phyloP scores from a whole-genome alignment of 495 filamentous ascomycete species.

The Barbatosphaeria neglecta region DNA sequence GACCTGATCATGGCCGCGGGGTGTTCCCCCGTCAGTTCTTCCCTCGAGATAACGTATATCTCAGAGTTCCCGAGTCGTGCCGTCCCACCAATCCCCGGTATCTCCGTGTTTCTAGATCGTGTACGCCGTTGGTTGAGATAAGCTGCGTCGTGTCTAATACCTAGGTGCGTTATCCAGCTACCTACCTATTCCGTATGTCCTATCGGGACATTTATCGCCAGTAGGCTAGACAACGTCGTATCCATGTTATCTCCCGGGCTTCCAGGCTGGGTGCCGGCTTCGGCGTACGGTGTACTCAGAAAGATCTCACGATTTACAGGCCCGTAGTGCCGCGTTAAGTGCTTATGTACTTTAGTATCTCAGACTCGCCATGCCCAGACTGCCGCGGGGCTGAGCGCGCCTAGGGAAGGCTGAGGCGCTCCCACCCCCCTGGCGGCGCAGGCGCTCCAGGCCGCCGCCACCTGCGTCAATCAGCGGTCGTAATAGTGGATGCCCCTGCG shows the following conservation, averaged over 20 bases:
- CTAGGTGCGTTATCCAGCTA: no score
- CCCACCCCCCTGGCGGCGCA: neutral
- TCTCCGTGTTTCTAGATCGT: neutral
- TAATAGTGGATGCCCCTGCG: neutral
- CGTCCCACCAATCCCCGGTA: neutral
- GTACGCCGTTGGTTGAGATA: neutral
- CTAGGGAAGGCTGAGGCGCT: neutral
- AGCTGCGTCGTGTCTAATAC: neutral
- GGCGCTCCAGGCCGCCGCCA: neutral
- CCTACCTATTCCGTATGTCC: no score
- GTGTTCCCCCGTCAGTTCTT: no score
- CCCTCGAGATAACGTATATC: no score
- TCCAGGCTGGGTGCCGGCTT: no score
- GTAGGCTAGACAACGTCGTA: no score
- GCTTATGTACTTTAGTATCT: no score
- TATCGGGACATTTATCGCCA: neutral
- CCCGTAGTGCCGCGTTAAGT: no score
- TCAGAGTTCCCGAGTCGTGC: no score
- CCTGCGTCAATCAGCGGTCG: neutral
- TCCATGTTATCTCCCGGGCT: neutral
- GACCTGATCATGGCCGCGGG: neutral
- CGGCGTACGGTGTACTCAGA: no score
- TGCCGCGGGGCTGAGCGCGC: neutral
- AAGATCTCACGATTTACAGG: no score
- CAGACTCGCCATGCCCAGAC: no score